Conservation (phyloP, 345 rosid genomes). For the Erysimum cheiranthoides region DNA sequence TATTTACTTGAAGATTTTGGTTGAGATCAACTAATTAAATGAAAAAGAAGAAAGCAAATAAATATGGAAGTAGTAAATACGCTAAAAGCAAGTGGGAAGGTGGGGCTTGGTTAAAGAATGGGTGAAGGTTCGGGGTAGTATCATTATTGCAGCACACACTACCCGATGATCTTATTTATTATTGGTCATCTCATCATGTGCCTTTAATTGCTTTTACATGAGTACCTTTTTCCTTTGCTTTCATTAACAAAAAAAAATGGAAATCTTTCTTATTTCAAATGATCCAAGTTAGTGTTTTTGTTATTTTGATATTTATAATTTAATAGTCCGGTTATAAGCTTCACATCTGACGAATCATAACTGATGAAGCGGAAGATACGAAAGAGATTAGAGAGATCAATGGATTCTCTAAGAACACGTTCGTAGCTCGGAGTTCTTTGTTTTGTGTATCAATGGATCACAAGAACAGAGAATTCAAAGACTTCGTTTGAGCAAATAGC, state of each 20-base stretch:
- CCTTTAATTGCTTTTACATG: constrained; percentile 30
- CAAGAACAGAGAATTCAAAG: no score
- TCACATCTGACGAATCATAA: constrained; percentile 16
- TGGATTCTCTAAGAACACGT: no score
- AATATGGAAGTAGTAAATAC: constrained; percentile 16
- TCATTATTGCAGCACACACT: constrained; percentile 15
- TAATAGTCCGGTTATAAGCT: background rate
- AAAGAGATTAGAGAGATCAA: no score
- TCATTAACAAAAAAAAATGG: background rate
- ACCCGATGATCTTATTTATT: constrained; percentile 8
- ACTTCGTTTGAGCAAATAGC: no score
- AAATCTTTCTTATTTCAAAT: background rate
- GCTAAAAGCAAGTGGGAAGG: constrained; percentile 7
- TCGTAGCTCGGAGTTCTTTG: no score
- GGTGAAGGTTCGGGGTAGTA: constrained; percentile 20
- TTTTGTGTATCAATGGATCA: no score
- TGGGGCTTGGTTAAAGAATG: constrained; percentile 14
- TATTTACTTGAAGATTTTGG: background rate
- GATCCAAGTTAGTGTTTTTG: background rate
- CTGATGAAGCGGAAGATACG: no score
- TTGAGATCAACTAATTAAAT: background rate
- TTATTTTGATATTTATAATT: background rate
- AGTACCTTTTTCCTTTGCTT: constrained; percentile 6
- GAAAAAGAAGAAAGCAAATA: background rate
- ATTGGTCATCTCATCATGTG: constrained; percentile 21